phyloP scores from a whole-genome alignment of 2,329 filamentous ascomycete genomes.

The Colletotrichum viniferum region DNA sequence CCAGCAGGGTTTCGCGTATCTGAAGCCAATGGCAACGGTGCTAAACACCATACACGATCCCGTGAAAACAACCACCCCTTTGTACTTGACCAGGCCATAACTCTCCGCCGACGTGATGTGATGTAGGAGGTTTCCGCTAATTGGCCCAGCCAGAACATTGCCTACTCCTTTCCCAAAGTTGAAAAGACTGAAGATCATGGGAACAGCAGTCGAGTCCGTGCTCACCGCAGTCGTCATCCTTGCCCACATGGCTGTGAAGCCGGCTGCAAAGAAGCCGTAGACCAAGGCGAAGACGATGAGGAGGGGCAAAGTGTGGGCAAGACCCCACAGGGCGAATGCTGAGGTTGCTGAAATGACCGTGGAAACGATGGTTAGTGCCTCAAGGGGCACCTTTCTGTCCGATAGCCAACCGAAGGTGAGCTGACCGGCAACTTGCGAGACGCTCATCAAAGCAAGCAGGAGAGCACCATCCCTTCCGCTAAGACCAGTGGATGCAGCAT shows the following conservation, averaged over 20 bases:
- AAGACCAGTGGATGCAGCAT: slow-evolving; percentile 44
- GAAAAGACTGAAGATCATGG: slow-evolving; percentile 27
- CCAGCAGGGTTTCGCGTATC: neutral
- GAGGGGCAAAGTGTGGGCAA: slow-evolving; percentile 46
- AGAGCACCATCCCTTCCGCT: slow-evolving; percentile 46
- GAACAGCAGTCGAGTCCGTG: slow-evolving; percentile 27
- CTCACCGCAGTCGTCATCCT: slow-evolving; percentile 30
- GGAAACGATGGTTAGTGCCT: slow-evolving; percentile 44
- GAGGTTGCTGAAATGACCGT: slow-evolving; percentile 51
- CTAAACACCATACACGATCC: neutral
- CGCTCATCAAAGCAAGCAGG: slow-evolving; percentile 51
- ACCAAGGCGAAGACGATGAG: slow-evolving; percentile 55
- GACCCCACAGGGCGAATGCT: slow-evolving; percentile 59
- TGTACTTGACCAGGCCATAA: neutral
- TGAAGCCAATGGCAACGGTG: neutral
- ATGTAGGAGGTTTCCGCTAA: slow-evolving; percentile 25
- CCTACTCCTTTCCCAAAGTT: slow-evolving; percentile 32
- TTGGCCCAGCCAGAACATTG: slow-evolving; percentile 28
- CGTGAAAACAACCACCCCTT: neutral
- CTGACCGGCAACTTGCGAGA: slow-evolving; percentile 49
- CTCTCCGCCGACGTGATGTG: neutral
- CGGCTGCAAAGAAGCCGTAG: slow-evolving; percentile 62
- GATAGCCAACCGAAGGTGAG: slow-evolving; percentile 49
- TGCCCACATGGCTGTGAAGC: slow-evolving; percentile 27
- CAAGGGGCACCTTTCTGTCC: slow-evolving; percentile 47